Evolutionary conservation across 2,329 filamentous ascomycete species (phyloP).

Genomic region (Aspergillus aculeatinus): DNA sequence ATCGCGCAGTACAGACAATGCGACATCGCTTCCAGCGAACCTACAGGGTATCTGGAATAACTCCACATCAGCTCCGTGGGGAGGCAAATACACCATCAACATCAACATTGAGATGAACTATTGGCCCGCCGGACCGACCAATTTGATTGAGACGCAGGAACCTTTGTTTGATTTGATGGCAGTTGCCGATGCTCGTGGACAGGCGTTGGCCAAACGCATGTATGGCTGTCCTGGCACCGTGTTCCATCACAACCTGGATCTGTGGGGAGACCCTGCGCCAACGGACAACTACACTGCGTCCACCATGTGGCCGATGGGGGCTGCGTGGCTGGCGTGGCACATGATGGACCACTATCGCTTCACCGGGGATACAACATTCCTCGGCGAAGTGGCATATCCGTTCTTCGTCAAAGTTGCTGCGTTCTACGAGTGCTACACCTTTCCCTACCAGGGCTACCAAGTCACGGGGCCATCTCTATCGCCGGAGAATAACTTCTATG

Average conservation of each 20-base stretch:
- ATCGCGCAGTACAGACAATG: neutral
- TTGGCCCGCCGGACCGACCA: too few species aligned
- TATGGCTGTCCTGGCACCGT: slow-evolving; percentile 7
- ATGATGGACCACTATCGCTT: slow-evolving; percentile 9
- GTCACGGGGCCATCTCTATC: slow-evolving; percentile 6
- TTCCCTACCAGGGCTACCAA: neutral
- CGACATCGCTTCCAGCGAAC: neutral
- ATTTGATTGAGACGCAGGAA: neutral
- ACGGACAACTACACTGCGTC: slow-evolving; percentile 8
- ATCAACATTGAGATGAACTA: too few species aligned
- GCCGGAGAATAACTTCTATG: slow-evolving; percentile 7
- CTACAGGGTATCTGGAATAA: slow-evolving; percentile 11
- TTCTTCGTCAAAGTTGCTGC: neutral
- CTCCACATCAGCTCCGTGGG: slow-evolving; percentile 4
- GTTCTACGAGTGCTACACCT: slow-evolving; percentile 11
- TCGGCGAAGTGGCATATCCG: slow-evolving; percentile 1
- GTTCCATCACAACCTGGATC: slow-evolving; percentile 7
- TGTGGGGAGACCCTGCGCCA: slow-evolving; percentile 10
- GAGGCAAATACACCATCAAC: slow-evolving; percentile 8
- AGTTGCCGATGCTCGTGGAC: neutral
- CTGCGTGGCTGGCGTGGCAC: slow-evolving; percentile 3
- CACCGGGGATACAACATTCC: slow-evolving; percentile 2
- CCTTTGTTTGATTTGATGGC: slow-evolving; percentile 5
- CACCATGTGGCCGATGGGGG: slow-evolving; percentile 11
- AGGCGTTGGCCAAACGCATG: neutral